phyloP scores from a whole-genome alignment of 441 rosid genomes.

The Adansonia madagascariensis region DNA sequence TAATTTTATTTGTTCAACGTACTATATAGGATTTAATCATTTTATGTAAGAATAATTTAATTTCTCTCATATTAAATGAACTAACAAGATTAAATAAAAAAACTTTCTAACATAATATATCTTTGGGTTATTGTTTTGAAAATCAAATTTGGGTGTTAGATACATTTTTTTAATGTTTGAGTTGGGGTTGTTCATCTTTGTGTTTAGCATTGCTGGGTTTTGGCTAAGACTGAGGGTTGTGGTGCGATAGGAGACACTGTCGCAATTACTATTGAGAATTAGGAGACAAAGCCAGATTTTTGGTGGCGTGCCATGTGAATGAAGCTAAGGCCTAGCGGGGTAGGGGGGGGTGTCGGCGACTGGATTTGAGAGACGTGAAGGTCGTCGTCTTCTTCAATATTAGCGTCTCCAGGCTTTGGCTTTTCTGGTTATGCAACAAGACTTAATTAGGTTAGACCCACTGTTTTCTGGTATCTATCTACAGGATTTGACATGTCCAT shows the following conservation, averaged over 20 bases:
- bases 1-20: too few relatives aligned
- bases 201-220: background rate
- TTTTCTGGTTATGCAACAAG: background rate
- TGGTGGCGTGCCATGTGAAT: background rate
- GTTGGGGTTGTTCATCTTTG: background rate
- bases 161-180: background rate
- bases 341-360: background rate
- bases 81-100: too few relatives aligned
- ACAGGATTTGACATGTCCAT: conserved; percentile 2
- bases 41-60: too few relatives aligned
- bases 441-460: conserved; percentile 3
- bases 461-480: background rate
- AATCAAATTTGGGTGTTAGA: too few relatives aligned
- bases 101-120: too few relatives aligned
- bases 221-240: background rate
- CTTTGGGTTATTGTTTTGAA: too few relatives aligned
- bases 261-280: conserved; percentile 6
- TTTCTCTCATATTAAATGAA: too few relatives aligned
- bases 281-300: conserved; percentile 14
- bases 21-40: too few relatives aligned
- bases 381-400: conserved; percentile 15
- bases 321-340: background rate
- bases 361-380: too few relatives aligned
- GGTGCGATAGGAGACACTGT: background rate
- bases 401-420: background rate